Evolutionary conservation across 192 early-diverging fungal species (phyloP).

Genomic region (Kickxella alabastrina): DNA sequence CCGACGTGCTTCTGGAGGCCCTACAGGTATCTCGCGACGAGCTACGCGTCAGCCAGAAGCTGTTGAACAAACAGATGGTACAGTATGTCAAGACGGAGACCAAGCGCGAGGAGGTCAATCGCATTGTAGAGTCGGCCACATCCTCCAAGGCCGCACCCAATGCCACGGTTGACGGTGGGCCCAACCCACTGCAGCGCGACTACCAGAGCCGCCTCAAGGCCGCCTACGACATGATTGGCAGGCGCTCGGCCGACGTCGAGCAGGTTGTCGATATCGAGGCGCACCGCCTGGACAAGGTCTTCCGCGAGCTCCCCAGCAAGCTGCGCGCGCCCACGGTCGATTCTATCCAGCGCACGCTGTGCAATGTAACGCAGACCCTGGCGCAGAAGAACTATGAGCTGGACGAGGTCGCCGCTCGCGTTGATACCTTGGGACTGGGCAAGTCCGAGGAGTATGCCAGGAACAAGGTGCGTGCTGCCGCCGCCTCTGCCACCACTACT

Average conservation of each 20-base stretch:
- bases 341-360: constrained; percentile 48
- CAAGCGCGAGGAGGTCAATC: constrained; percentile 34
- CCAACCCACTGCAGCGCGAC: constrained; percentile 45
- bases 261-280: constrained; percentile 20
- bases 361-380: constrained; percentile 37
- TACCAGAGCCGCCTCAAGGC: constrained; percentile 30
- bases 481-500: not conserved
- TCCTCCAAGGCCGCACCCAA: constrained; percentile 14
- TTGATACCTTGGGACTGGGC: constrained; percentile 18
- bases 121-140: constrained; percentile 17
- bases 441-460: not conserved
- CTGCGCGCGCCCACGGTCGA: constrained; percentile 37
- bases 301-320: constrained; percentile 11
- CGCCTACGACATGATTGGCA: constrained; percentile 10
- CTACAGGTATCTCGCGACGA: constrained; percentile 35
- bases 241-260: constrained; percentile 17
- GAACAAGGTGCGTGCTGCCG: constrained; percentile 1
- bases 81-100: constrained; percentile 30
- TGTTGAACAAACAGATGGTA: constrained; percentile 16
- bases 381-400: constrained; percentile 49
- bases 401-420: constrained; percentile 26
- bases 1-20: constrained; percentile 38
- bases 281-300: constrained; percentile 10
- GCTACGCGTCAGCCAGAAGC: constrained; percentile 37
- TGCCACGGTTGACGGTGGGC: constrained; percentile 16